phyloP scores from a whole-genome alignment of 2,329 filamentous ascomycete genomes.

The Phyllosticta citrichinensis region DNA sequence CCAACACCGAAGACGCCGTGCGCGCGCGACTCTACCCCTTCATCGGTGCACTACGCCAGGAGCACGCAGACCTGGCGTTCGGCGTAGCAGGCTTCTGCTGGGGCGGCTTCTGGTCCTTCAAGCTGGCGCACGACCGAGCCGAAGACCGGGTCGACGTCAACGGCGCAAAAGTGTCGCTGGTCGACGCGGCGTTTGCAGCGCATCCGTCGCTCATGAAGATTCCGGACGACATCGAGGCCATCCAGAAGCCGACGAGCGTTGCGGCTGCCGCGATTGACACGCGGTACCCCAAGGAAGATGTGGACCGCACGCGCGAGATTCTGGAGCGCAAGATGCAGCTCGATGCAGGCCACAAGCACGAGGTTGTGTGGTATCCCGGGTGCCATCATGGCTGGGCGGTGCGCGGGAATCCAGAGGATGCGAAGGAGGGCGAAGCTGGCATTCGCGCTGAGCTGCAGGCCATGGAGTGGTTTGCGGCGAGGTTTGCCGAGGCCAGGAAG shows the following conservation, averaged over 20 bases:
- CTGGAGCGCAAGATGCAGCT: constrained; percentile 21
- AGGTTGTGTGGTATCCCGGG: constrained; percentile 28
- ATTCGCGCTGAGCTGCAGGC: constrained; percentile 30
- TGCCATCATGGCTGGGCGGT: constrained; percentile 29
- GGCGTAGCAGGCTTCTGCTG: constrained; percentile 28
- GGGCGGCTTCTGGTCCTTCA: constrained; percentile 11
- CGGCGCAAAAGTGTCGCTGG: not conserved
- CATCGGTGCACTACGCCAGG: constrained; percentile 16
- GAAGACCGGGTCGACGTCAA: not conserved
- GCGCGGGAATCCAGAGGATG: constrained; percentile 24
- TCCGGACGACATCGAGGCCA: constrained; percentile 24
- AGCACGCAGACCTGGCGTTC: constrained; percentile 14
- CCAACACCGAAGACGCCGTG: not conserved
- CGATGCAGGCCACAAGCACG: constrained; percentile 15
- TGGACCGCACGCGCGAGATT: constrained; percentile 23
- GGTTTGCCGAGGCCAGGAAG: constrained; percentile 17
- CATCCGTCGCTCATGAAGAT: constrained; percentile 26
- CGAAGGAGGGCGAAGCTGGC: constrained; percentile 19
- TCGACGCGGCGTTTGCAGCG: constrained; percentile 26
- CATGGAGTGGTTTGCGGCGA: constrained; percentile 27
- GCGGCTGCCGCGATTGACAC: constrained; percentile 22
- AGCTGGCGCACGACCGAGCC: not conserved
- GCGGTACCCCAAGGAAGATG: constrained; percentile 19
- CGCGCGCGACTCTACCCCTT: constrained; percentile 1
- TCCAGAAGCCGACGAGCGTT: constrained; percentile 24